phyloP scores from a whole-genome alignment of 352 stramenopile species.

The Phytopythium cucurbitacearum region DNA sequence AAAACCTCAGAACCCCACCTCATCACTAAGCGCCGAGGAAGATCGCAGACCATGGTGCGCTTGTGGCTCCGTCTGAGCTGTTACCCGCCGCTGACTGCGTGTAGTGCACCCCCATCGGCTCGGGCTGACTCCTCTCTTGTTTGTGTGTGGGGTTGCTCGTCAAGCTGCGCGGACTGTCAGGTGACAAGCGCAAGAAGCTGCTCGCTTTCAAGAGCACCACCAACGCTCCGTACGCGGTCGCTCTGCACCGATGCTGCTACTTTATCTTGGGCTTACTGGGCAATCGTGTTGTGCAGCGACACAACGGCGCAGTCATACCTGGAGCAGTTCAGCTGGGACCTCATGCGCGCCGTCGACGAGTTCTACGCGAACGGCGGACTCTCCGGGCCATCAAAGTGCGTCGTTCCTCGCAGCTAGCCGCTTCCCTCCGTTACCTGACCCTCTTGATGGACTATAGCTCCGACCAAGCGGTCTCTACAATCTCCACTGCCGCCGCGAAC shows the following conservation, averaged over 20 bases:
- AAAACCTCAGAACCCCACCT: no score
- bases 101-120: no score
- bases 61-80: no score
- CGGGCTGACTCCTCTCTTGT: background rate
- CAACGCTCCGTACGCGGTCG: slow-evolving; percentile 47
- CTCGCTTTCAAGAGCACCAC: slow-evolving; percentile 71
- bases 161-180: slow-evolving; percentile 39
- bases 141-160: background rate
- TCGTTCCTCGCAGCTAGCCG: background rate
- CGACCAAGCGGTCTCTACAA: slow-evolving; percentile 22
- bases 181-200: slow-evolving; percentile 72
- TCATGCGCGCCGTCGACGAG: slow-evolving; percentile 73
- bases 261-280: background rate
- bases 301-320: slow-evolving; percentile 65
- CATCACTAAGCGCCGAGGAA: no score
- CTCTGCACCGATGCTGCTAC: background rate
- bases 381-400: slow-evolving; percentile 13
- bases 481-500: slow-evolving; percentile 40
- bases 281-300: slow-evolving; percentile 27
- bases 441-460: background rate
- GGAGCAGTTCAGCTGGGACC: slow-evolving; percentile 76
- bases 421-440: background rate
- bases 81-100: no score
- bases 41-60: no score
- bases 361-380: slow-evolving; percentile 65